Evolutionary conservation across 129 eudicot genomes (phyloP).

Genomic region (Ambrosia artemisiifolia): DNA sequence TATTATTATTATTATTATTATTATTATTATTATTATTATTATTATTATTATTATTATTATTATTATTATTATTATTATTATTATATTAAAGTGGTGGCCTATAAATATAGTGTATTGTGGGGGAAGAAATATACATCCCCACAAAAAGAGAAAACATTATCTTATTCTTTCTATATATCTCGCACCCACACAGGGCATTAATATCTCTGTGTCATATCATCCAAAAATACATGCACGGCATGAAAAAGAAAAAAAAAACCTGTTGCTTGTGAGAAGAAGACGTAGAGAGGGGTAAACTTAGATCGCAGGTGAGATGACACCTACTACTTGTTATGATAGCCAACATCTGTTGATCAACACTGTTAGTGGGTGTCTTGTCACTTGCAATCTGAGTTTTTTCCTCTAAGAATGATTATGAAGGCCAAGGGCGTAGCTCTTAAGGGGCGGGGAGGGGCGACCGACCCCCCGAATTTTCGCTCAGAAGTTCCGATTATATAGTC

Average conservation of each 20-base stretch:
- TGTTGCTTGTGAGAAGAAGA: no score
- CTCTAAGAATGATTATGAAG: conserved; percentile 8
- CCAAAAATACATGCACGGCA: background rate
- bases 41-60: no score
- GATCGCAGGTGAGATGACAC: conserved; percentile 41
- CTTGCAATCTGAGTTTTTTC: conserved; percentile 15
- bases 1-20: no score
- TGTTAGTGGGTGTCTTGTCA: conserved; percentile 30
- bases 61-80: no score
- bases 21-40: no score
- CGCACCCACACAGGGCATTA: background rate
- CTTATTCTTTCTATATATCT: background rate
- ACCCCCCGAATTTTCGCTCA: no score
- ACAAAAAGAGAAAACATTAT: conserved; percentile 1
- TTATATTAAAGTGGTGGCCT: background rate
- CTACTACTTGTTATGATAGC: conserved; percentile 11
- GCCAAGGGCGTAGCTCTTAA: no score
- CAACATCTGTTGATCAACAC: background rate
- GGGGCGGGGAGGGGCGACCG: no score
- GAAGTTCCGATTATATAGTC: no score
- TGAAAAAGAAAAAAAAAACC: no score
- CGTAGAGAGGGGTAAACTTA: no score
- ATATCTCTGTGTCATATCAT: background rate
- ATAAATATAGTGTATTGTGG: conserved; percentile 10
- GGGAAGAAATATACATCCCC: background rate